phyloP scores from a whole-genome alignment of 139 green algal genomes.

The Protoeuglena noctilucae region DNA sequence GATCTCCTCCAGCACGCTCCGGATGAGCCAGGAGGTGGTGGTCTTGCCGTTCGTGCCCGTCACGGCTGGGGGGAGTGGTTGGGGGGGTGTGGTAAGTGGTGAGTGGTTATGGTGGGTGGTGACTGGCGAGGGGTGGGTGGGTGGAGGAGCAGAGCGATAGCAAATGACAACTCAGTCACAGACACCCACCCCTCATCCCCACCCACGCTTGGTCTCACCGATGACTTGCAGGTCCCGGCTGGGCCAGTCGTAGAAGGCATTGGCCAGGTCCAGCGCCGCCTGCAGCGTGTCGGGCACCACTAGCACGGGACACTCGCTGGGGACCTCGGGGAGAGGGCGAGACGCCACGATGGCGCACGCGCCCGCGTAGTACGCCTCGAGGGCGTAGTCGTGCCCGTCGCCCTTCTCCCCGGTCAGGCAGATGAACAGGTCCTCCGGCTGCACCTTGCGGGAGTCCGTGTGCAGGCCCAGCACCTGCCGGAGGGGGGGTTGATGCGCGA shows the following conservation, averaged over 20 bases:
- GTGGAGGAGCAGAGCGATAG: background rate
- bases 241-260: conserved; percentile 23
- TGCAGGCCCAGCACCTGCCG: conserved; percentile 7
- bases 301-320: conserved; percentile 15
- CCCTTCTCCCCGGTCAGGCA: conserved; percentile 12
- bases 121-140: background rate
- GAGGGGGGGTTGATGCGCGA: conserved; percentile 7
- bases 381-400: conserved; percentile 24
- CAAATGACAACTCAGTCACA: background rate
- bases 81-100: conserved; percentile 20
- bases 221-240: conserved; percentile 23
- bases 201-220: conserved; percentile 15
- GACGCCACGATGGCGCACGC: conserved; percentile 14
- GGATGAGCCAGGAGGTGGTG: conserved; percentile 75
- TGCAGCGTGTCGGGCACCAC: conserved; percentile 14
- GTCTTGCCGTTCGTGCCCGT: conserved; percentile 83
- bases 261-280: conserved; percentile 10
- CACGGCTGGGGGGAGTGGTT: conserved; percentile 36
- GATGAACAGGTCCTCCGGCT: conserved; percentile 25
- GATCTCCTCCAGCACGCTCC: conserved; percentile 66
- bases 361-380: conserved; percentile 11
- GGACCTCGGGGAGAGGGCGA: conserved; percentile 1
- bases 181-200: background rate
- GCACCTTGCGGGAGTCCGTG: conserved; percentile 5
- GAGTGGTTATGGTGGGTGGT: conserved; percentile 11